A percentile compares a stretch with the other conserved stretches of the same genome.
phyloP scores from a whole-genome alignment of 1,284 basidiomycete species.

The Naganishia liquefaciens region DNA sequence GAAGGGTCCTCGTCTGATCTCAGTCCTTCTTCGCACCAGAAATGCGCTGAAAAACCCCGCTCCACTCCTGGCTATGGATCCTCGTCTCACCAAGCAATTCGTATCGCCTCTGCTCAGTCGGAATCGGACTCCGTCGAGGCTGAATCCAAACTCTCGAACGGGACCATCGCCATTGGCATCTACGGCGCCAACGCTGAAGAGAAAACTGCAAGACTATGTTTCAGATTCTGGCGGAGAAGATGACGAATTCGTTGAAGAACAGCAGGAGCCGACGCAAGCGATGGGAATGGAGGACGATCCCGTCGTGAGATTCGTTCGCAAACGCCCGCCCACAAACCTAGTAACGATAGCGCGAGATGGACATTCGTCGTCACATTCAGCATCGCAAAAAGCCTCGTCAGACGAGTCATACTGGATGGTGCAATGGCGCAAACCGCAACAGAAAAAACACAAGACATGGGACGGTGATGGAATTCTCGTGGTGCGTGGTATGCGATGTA shows the following conservation, averaged over 20 bases:
- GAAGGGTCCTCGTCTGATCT: too few species aligned
- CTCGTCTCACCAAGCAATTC: conserved; percentile 32
- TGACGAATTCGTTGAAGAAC: conserved; percentile 11
- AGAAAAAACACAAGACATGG: conserved; percentile 54
- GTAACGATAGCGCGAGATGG: background rate
- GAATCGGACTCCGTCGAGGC: conserved; percentile 3
- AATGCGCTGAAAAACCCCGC: too few species aligned
- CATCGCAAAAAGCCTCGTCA: background rate
- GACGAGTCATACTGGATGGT: conserved; percentile 44
- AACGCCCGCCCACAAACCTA: background rate
- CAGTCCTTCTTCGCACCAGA: too few species aligned
- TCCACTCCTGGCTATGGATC: conserved; percentile 14
- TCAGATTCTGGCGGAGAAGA: conserved; percentile 33
- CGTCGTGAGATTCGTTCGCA: conserved; percentile 23
- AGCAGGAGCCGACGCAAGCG: conserved; percentile 4
- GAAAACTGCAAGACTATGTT: conserved; percentile 30
- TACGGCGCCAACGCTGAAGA: conserved; percentile 18
- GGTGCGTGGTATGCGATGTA: conserved; percentile 59
- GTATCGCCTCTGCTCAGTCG: conserved; percentile 30
- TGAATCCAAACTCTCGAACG: background rate
- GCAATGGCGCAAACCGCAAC: conserved; percentile 54
- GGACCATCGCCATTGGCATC: conserved; percentile 8
- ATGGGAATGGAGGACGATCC: conserved; percentile 28
- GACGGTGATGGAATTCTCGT: conserved; percentile 58
- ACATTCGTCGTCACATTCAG: background rate